Conservation (phyloP, 345 rosid species). For the Camelina hispida region DNA sequence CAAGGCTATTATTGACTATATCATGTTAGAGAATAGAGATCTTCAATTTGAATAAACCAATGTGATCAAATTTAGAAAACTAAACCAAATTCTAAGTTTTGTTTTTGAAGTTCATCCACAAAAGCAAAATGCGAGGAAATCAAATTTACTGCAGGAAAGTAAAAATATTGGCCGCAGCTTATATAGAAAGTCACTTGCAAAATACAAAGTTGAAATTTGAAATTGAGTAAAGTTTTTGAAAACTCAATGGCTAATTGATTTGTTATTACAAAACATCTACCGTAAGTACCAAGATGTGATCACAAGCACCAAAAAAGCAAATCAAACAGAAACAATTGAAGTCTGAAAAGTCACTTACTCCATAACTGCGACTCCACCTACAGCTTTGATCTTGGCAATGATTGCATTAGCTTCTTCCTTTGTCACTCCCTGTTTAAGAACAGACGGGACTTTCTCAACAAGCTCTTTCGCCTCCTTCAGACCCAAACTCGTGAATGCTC, state of each 20-base stretch:
- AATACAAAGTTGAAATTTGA: conserved; percentile 12
- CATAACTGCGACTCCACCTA: conserved; percentile 48
- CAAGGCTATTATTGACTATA: neutral
- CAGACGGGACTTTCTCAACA: conserved; percentile 43
- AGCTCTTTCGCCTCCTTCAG: conserved; percentile 49
- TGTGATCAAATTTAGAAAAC: neutral
- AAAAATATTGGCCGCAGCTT: neutral
- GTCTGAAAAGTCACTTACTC: conserved; percentile 32
- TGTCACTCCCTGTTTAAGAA: conserved; percentile 47
- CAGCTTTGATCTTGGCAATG: conserved; percentile 46
- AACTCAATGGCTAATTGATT: conserved; percentile 12
- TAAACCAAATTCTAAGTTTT: no score
- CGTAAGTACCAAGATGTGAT: conserved; percentile 11
- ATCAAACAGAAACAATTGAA: neutral
- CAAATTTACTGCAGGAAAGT: no score
- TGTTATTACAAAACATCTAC: conserved; percentile 39
- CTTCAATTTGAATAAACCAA: neutral
- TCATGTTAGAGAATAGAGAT: no score
- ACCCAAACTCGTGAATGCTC: conserved; percentile 46
- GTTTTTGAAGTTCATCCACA: no score
- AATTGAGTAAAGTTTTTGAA: conserved; percentile 1
- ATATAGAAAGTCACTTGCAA: neutral
- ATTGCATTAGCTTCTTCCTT: conserved; percentile 48
- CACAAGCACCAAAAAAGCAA: conserved; percentile 20
- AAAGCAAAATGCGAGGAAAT: neutral